These are phyloP conservation scores for Biscogniauxia marginata DNA, from an alignment of 2,329 filamentous ascomycete species.

Conservation along the genomic window DNA sequence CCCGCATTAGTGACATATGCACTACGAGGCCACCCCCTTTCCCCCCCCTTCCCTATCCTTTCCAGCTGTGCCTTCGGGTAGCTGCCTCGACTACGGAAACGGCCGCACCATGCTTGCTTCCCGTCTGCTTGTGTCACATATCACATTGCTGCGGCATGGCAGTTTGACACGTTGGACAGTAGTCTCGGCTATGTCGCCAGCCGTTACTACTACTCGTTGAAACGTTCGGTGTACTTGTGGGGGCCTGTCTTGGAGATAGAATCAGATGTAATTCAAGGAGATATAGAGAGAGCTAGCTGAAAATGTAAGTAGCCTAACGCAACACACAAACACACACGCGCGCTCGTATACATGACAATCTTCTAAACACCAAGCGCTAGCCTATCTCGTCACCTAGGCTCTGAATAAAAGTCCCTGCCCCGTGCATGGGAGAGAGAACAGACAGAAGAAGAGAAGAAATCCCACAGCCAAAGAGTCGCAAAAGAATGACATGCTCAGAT, in stretches of 20 bases:
- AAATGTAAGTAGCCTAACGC: constrained; percentile 5
- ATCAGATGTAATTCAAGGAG: constrained; percentile 17
- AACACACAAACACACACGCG: background rate
- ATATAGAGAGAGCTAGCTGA: constrained; percentile 17
- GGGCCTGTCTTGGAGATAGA: background rate
- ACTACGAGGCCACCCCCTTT: constrained; percentile 11
- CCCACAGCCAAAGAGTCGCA: constrained; percentile 1
- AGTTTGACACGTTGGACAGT: constrained; percentile 10
- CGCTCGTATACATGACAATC: background rate
- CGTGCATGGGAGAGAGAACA: constrained; percentile 3
- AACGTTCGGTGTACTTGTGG: constrained; percentile 5
- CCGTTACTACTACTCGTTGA: constrained; percentile 20
- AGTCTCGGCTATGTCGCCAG: constrained; percentile 17
- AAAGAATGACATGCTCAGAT: constrained; percentile 7
- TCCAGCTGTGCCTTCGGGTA: constrained; percentile 23
- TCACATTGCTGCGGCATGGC: constrained; percentile 23
- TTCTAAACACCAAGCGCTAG: constrained; percentile 4
- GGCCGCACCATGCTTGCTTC: constrained; percentile 23
- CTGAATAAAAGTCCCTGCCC: constrained; percentile 17
- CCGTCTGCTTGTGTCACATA: constrained; percentile 23
- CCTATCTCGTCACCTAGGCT: constrained; percentile 7
- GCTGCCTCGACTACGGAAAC: constrained; percentile 25
- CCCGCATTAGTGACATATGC: background rate
- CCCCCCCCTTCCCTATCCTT: constrained; percentile 15
- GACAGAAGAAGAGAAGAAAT: constrained; percentile 5